Base-by-base conservation (phyloP, 176 grass and related monocot species). In the Tillandsia leiboldiana region DNA sequence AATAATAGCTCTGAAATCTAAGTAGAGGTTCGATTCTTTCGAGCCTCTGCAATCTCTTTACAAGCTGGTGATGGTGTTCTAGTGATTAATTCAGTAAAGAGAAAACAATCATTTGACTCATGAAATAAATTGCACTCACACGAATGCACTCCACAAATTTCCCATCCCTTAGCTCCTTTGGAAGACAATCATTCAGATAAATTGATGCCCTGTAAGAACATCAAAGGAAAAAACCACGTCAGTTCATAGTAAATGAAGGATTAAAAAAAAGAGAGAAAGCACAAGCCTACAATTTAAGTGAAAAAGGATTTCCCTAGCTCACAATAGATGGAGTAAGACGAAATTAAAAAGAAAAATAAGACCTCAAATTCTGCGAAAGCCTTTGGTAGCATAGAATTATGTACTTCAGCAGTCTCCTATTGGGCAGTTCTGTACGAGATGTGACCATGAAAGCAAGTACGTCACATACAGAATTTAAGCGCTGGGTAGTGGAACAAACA, bases 341-440 rank as follows among this genome's bases (percentile, higher is more conserved):
- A 13, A 15, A 27, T 48, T 67, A 67, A 11, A 42, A 48, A 14
- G 26, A 4, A 67, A 27, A 42, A 48, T 42, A 17, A 17, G 10
- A 67, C 65, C 65, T 67, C 26, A 15, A 12, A 42, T 67, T 13
- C 65, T 67, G 33, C 12, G 65, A 67, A 67, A 67, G 65, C 28
- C 65, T 67, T 13, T 3, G 27, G 17, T 67, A 67, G n/a, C 65
- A 67, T 11, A 10, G 33, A 1, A 67, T 67, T 42, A 67, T 67
- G n/a, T 67, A 29, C 28, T 67, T 67, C 65, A 67, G 27, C 26
- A 67, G 65, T 29, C 28, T 67, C 12, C 1, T 8, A n/a, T 29
- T 49, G 65, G 65, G 65, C n/a, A 14, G 65, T 48, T 47, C 65
- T 10, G 2, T 8, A 13, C 33, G 65, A 67, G 26, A 11, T 7